A percentile compares a stretch with the other conserved stretches of the same genome.
These are phyloP conservation scores for Boletus speciosus DNA, from an alignment of 768 basidiomycete species.

Conservation along the genomic window DNA sequence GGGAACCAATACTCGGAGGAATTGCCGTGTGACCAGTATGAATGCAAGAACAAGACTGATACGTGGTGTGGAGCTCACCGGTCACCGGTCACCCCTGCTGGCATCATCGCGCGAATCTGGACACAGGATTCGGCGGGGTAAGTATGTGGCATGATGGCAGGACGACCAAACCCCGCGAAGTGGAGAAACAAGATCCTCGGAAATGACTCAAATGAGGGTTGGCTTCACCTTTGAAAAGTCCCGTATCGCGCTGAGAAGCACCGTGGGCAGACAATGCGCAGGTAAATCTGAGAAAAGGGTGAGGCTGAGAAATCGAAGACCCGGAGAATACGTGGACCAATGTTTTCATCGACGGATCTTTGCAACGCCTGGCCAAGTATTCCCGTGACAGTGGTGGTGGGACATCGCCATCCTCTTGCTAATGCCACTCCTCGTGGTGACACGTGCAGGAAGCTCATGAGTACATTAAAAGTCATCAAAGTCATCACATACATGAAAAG, in stretches of 20 bases:
- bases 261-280: too few species aligned
- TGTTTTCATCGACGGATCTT: neutral
- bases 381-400: too few species aligned
- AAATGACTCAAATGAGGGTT: too few species aligned
- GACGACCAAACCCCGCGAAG: neutral
- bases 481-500: conserved; percentile 10
- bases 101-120: too few species aligned
- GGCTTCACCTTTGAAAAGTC: neutral
- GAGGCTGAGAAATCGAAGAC: neutral
- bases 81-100: too few species aligned
- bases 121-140: neutral
- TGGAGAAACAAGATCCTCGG: neutral
- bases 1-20: neutral
- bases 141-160: too few species aligned
- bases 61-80: too few species aligned
- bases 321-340: neutral
- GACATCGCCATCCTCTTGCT: too few species aligned
- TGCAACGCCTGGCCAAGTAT: neutral
- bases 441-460: neutral
- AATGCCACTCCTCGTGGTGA: neutral
- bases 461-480: neutral
- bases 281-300: neutral
- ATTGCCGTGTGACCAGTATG: neutral
- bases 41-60: neutral
- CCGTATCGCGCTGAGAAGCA: neutral